phyloP scores from a whole-genome alignment of 202 grass and related monocot species.

The Cymbopogon flexuosus region DNA sequence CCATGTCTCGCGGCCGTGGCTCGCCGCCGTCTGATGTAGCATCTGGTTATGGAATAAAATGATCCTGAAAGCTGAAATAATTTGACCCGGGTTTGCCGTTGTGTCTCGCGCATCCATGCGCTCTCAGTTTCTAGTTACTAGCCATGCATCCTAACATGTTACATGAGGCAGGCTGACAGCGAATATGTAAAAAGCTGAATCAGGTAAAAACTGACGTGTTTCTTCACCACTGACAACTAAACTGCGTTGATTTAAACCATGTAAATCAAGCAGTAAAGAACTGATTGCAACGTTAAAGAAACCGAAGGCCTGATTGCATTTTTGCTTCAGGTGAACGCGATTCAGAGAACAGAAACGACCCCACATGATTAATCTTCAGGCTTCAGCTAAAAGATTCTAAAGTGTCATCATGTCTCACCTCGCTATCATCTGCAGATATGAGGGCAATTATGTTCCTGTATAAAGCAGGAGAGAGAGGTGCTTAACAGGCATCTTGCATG shows the following conservation, averaged over 20 bases:
- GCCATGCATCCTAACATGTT: neutral
- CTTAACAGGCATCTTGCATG: neutral
- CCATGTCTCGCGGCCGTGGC: slow-evolving; percentile 33
- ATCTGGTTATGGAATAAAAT: slow-evolving; percentile 71
- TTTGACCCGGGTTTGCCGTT: slow-evolving; percentile 25
- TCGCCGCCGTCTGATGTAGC: slow-evolving; percentile 64
- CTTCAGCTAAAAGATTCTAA: slow-evolving; percentile 39
- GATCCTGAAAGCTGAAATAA: slow-evolving; percentile 45
- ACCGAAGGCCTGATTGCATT: neutral
- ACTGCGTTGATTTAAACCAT: neutral
- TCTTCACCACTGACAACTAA: neutral
- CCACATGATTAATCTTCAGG: slow-evolving; percentile 8
- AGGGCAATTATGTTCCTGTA: slow-evolving; percentile 2
- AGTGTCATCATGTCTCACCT: slow-evolving; percentile 23
- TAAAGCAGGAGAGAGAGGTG: slow-evolving; percentile 21
- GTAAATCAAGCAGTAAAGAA: neutral
- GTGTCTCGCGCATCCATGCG: slow-evolving; percentile 11
- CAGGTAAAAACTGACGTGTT: neutral
- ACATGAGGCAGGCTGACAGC: neutral
- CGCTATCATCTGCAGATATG: slow-evolving; percentile 7
- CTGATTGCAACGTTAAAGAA: neutral
- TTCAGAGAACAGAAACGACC: neutral
- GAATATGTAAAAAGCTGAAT: neutral
- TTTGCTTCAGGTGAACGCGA: slow-evolving; percentile 3
- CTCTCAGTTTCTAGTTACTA: slow-evolving; percentile 31